phyloP scores from a whole-genome alignment of 306 rosid genomes.

The Acmispon strigosus region DNA sequence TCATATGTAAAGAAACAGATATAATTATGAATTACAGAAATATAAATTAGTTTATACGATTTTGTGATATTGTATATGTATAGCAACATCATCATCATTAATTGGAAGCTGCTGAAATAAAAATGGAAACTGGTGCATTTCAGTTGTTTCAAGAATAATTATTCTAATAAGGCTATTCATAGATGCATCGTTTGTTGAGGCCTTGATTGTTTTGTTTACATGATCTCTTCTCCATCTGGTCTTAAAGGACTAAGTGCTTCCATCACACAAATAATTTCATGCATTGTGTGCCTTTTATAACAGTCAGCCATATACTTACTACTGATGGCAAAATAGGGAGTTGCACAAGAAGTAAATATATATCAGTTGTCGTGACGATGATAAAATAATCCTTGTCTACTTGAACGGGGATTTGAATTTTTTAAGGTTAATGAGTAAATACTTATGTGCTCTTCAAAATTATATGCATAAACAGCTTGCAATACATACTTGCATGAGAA shows the following conservation, averaged over 20 bases:
- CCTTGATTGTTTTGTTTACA: background rate
- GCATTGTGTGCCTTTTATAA: background rate
- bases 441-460: background rate
- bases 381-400: background rate
- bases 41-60: background rate
- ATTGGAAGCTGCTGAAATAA: background rate
- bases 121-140: background rate
- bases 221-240: background rate
- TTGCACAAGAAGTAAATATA: too few relatives aligned
- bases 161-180: background rate
- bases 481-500: background rate
- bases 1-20: background rate
- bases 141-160: slow-evolving; percentile 16
- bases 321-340: background rate
- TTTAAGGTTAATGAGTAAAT: background rate
- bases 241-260: slow-evolving; percentile 5
- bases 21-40: background rate
- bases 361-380: too few relatives aligned
- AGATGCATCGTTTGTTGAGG: background rate
- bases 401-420: background rate
- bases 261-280: background rate
- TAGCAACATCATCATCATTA: background rate
- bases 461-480: background rate
- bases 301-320: background rate
- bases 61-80: background rate